A percentile compares a stretch with the other conserved stretches of the same genome.
phyloP scores from a whole-genome alignment of 495 filamentous ascomycete species.

The Aspergillus nidulans region DNA sequence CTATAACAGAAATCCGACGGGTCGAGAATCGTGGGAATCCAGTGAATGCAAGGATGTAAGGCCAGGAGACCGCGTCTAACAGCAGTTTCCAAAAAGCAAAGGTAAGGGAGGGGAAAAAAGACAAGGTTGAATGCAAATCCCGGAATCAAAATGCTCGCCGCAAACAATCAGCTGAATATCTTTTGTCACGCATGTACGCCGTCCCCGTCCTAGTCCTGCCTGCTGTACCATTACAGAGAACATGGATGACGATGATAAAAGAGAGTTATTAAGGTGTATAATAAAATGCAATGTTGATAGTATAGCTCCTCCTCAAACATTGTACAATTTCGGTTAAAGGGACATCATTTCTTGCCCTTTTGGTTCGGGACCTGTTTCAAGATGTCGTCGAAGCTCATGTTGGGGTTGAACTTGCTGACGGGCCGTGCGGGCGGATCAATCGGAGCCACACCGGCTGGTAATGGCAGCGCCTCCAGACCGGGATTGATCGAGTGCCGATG shows the following conservation, averaged over 20 bases:
- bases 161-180: slow-evolving; percentile 4
- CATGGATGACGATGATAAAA: slow-evolving; percentile 5
- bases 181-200: slow-evolving; percentile 21
- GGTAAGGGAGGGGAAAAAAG: slow-evolving; percentile 1
- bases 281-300: slow-evolving; percentile 5
- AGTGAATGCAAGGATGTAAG: slow-evolving; percentile 6
- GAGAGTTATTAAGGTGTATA: slow-evolving; percentile 6
- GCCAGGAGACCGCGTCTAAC: slow-evolving; percentile 9
- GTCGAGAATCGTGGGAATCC: slow-evolving; percentile 8
- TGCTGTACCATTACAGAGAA: slow-evolving; percentile 14
- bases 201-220: slow-evolving; percentile 23
- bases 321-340: slow-evolving; percentile 9
- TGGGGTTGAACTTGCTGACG: slow-evolving; percentile 43
- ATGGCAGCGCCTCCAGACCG: slow-evolving; percentile 48
- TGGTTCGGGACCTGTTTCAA: slow-evolving; percentile 43
- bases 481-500: slow-evolving; percentile 45
- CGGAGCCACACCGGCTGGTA: slow-evolving; percentile 47
- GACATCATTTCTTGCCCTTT: slow-evolving; percentile 38
- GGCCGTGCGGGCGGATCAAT: slow-evolving; percentile 40
- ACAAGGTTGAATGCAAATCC: slow-evolving; percentile 7
- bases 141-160: slow-evolving; percentile 13
- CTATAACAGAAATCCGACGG: slow-evolving; percentile 9
- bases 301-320: neutral
- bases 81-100: slow-evolving; percentile 17
- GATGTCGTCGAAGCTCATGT: slow-evolving; percentile 53